These are phyloP conservation scores for Penicillium sp. DNA, from an alignment of 2,329 filamentous ascomycete genomes.

Conservation along the genomic window DNA sequence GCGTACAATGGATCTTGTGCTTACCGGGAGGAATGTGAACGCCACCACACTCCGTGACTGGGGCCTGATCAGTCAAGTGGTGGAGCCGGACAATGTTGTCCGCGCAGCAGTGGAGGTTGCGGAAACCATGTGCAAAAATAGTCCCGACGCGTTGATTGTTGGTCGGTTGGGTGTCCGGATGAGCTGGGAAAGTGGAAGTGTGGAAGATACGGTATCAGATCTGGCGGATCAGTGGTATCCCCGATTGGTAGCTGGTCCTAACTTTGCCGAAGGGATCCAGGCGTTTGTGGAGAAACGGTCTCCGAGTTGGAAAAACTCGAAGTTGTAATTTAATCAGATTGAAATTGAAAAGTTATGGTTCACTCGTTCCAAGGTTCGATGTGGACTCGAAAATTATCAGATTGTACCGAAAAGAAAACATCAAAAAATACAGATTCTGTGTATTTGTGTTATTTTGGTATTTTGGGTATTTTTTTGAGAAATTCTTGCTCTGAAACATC, in stretches of 20 bases:
- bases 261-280: slow-evolving; percentile 70
- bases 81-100: slow-evolving; percentile 40
- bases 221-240: slow-evolving; percentile 61
- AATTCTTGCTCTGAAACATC: background rate
- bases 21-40: slow-evolving; percentile 62
- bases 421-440: background rate
- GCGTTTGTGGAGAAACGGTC: slow-evolving; percentile 75
- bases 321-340: slow-evolving; percentile 26
- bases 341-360: background rate
- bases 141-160: slow-evolving; percentile 72
- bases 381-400: slow-evolving; percentile 4
- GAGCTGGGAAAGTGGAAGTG: slow-evolving; percentile 70
- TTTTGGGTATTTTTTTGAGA: background rate
- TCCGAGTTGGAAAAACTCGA: slow-evolving; percentile 57
- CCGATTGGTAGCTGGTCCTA: slow-evolving; percentile 63
- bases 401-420: background rate
- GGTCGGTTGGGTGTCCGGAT: slow-evolving; percentile 67
- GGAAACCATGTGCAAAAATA: slow-evolving; percentile 61
- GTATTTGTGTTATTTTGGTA: background rate
- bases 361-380: background rate
- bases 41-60: slow-evolving; percentile 63
- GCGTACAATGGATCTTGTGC: slow-evolving; percentile 69
- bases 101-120: slow-evolving; percentile 59
- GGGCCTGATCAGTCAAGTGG: slow-evolving; percentile 71
- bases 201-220: slow-evolving; percentile 60